A percentile compares a stretch with the other conserved stretches of the same genome.
These are phyloP conservation scores for Avicennia marina DNA, from an alignment of 257 asterid species.

Conservation along the genomic window DNA sequence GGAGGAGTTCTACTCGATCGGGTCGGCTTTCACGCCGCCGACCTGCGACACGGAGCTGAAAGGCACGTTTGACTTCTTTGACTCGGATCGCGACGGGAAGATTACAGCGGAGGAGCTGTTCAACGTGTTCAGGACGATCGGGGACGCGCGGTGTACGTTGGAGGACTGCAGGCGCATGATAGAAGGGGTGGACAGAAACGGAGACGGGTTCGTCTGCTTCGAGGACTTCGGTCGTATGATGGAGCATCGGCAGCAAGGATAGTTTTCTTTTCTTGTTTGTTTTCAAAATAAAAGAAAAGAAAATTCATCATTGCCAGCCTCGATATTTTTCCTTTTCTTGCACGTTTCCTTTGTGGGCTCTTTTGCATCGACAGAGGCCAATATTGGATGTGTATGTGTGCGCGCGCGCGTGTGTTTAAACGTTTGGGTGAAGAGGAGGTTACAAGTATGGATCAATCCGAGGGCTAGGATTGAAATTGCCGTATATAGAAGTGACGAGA, in stretches of 20 bases:
- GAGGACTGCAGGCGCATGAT: slow-evolving; percentile 95
- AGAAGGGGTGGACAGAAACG: slow-evolving; percentile 56
- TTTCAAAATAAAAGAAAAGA: slow-evolving; percentile 13
- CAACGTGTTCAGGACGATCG: slow-evolving; percentile 51
- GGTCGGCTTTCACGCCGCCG: slow-evolving; percentile 58
- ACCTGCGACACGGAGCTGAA: slow-evolving; percentile 47
- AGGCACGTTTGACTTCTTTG: slow-evolving; percentile 70
- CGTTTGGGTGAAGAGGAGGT: background rate
- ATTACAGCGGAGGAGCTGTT: slow-evolving; percentile 79
- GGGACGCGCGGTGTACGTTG: slow-evolving; percentile 67
- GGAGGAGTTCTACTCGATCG: slow-evolving; percentile 51
- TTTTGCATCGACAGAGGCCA: background rate
- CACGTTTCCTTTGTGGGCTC: background rate
- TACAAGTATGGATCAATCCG: slow-evolving; percentile 4
- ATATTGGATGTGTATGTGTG: background rate
- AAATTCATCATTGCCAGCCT: slow-evolving; percentile 13
- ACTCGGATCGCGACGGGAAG: slow-evolving; percentile 73
- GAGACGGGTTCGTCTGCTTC: slow-evolving; percentile 91
- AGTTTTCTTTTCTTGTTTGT: slow-evolving; percentile 7
- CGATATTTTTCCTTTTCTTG: background rate
- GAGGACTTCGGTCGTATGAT: slow-evolving; percentile 81
- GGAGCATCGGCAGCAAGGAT: slow-evolving; percentile 49
- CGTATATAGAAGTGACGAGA: slow-evolving; percentile 24
- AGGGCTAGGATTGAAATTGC: slow-evolving; percentile 30
- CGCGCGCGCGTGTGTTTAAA: background rate